These are phyloP conservation scores for Gaertneriomyces semiglobifer DNA, from an alignment of 192 early-diverging fungal species.

Conservation along the genomic window DNA sequence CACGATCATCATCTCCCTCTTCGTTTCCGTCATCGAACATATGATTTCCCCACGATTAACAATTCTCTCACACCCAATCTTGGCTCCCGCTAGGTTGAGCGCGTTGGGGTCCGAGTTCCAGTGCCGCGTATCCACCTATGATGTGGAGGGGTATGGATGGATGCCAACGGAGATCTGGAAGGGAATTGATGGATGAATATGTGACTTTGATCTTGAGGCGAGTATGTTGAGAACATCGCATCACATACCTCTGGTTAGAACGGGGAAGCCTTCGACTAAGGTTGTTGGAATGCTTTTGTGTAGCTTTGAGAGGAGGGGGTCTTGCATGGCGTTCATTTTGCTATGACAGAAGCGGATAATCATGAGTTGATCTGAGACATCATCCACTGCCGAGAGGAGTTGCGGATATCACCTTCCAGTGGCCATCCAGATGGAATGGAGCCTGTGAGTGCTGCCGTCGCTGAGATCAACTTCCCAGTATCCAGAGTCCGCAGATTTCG, in stretches of 20 bases:
- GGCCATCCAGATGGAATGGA: constrained; percentile 1
- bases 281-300: background rate
- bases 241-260: background rate
- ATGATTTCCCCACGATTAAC: background rate
- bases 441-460: background rate
- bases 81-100: background rate
- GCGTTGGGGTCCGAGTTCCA: background rate
- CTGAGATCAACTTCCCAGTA: constrained; percentile 2
- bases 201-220: background rate
- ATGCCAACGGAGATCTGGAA: constrained; percentile 1
- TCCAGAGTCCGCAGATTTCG: too few species aligned
- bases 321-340: constrained; percentile 4
- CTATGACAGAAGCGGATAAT: background rate
- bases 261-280: background rate
- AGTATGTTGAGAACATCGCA: background rate
- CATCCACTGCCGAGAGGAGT: background rate
- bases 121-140: background rate
- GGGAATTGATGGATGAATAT: background rate
- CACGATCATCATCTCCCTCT: too few species aligned
- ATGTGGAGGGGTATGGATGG: background rate
- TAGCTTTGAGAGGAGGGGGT: background rate
- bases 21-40: too few species aligned
- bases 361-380: background rate
- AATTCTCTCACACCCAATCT: constrained; percentile 1
- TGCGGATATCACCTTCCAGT: background rate